Conservation (phyloP, 768 basidiomycete species). For the Amylocystis lapponica region DNA sequence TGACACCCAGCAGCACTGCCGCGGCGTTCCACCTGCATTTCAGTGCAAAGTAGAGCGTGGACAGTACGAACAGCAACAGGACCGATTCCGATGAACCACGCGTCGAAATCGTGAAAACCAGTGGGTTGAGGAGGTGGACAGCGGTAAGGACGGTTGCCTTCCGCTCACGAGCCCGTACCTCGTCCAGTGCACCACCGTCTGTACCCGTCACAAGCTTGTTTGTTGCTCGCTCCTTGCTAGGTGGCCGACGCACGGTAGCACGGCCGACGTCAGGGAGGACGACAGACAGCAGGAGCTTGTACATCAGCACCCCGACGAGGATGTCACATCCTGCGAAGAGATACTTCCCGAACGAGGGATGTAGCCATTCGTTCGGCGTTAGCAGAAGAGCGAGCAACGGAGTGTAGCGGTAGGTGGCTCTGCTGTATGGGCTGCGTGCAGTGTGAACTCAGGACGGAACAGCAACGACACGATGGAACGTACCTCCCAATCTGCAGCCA, state of each 20-base stretch:
- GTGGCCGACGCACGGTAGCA: neutral
- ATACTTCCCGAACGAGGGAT: conserved; percentile 87
- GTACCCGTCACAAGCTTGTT: neutral
- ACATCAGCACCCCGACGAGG: conserved; percentile 68
- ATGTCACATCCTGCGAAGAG: conserved; percentile 84
- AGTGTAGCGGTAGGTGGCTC: conserved; percentile 95
- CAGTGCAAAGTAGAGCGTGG: conserved; percentile 57
- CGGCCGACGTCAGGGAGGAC: conserved; percentile 31
- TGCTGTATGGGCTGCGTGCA: conserved; percentile 69
- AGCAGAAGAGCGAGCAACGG: conserved; percentile 83
- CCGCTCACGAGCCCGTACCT: neutral
- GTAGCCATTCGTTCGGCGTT: conserved; percentile 73
- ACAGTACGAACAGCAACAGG: conserved; percentile 72
- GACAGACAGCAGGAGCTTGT: conserved; percentile 48
- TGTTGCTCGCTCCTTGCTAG: neutral
- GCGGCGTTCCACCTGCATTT: conserved; percentile 55
- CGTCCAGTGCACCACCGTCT: too few species aligned
- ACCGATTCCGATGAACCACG: conserved; percentile 93
- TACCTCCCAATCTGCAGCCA: conserved; percentile 65
- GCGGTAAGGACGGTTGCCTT: conserved; percentile 55
- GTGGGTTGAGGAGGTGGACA: conserved; percentile 85
- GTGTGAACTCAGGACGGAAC: conserved; percentile 1
- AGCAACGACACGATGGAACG: conserved; percentile 9
- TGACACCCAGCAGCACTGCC: conserved; percentile 71
- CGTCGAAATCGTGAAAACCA: conserved; percentile 94